phyloP scores from a whole-genome alignment of 208 protist species.

The Jaenimonas drosophilae region DNA sequence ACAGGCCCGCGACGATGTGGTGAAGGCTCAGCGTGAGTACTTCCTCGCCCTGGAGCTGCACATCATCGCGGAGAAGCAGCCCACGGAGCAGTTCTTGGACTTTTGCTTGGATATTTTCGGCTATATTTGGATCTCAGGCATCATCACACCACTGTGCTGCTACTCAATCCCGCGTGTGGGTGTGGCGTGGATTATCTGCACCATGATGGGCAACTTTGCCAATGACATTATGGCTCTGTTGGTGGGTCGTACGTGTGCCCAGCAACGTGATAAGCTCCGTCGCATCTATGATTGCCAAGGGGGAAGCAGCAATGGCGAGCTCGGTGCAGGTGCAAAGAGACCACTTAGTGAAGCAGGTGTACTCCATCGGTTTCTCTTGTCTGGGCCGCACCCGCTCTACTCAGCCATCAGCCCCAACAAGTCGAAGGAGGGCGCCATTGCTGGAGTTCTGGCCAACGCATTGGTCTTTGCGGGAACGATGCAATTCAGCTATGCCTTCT shows the following conservation, averaged over 20 bases:
- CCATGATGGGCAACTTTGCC: conserved; percentile 59
- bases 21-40: conserved; percentile 16
- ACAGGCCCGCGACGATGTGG: background rate
- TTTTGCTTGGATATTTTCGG: conserved; percentile 83
- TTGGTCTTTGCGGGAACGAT: conserved; percentile 36
- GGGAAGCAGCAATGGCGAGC: background rate
- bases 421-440: conserved; percentile 71
- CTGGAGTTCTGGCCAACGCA: conserved; percentile 43
- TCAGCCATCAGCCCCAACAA: conserved; percentile 83
- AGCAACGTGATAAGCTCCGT: background rate
- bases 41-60: conserved; percentile 53
- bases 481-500: conserved; percentile 17
- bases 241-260: conserved; percentile 26
- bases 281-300: background rate
- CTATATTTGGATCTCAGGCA: conserved; percentile 60
- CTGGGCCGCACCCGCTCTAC: conserved; percentile 43
- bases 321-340: background rate
- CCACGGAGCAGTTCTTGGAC: conserved; percentile 63
- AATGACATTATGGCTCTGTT: conserved; percentile 76
- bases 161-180: conserved; percentile 45
- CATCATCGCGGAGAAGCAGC: conserved; percentile 41
- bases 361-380: conserved; percentile 8
- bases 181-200: conserved; percentile 35
- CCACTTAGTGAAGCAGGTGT: background rate
- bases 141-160: conserved; percentile 33